phyloP scores from a whole-genome alignment of 2,329 filamentous ascomycete species.

The Calycina herbarum region DNA sequence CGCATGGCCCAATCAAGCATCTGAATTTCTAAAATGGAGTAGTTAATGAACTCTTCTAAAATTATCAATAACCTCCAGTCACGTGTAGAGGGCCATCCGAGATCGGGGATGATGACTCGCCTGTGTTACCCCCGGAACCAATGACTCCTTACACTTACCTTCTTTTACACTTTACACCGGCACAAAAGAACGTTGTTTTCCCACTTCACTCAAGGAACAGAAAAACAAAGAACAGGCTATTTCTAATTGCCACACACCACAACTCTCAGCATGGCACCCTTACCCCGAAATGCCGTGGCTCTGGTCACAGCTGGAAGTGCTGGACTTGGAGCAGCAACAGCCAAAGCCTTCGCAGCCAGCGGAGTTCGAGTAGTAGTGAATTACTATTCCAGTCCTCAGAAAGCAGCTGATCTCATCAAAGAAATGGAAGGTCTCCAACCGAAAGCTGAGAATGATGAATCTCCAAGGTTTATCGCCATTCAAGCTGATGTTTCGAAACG shows the following conservation, averaged over 20 bases:
- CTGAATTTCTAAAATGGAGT: no score
- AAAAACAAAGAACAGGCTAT: neutral
- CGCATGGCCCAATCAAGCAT: no score
- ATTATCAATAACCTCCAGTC: no score
- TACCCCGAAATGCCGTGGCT: conserved; percentile 29
- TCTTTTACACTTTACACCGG: no score
- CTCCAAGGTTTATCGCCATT: conserved; percentile 48
- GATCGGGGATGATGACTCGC: no score
- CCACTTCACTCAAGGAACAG: neutral
- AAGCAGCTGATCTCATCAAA: conserved; percentile 58
- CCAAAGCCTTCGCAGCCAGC: conserved; percentile 46
- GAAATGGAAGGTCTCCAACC: conserved; percentile 52
- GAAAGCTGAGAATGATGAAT: conserved; percentile 19
- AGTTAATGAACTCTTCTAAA: no score
- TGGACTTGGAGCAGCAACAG: conserved; percentile 70
- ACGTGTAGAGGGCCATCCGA: no score
- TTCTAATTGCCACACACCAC: neutral
- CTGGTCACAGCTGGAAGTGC: conserved; percentile 56
- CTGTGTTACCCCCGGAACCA: no score
- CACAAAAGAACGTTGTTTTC: neutral
- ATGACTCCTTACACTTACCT: no score
- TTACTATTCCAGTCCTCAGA: conserved; percentile 61
- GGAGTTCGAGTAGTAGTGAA: conserved; percentile 73
- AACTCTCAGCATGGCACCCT: conserved; percentile 3
- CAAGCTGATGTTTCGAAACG: conserved; percentile 66